A percentile compares a stretch with the other conserved stretches of the same genome.
These are phyloP conservation scores for Pugionium cornutum DNA, from an alignment of 345 rosid genomes.

Conservation along the genomic window DNA sequence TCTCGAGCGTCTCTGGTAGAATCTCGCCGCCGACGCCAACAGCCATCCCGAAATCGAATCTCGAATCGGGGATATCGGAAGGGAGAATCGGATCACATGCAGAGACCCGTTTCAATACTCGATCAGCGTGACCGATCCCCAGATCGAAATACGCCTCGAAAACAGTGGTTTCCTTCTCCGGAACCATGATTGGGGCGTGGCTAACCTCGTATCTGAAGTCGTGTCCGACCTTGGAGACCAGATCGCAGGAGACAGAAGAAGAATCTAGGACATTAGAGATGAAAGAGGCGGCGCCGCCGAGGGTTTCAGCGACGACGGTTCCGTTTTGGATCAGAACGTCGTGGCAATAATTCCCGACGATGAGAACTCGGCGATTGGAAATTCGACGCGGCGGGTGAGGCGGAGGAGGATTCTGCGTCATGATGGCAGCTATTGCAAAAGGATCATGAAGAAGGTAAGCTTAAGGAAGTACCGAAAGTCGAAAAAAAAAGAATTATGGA, in stretches of 20 bases:
- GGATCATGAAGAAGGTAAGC: constrained; percentile 37
- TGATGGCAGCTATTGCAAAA: constrained; percentile 19
- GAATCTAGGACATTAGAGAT: constrained; percentile 63
- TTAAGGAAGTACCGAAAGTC: not conserved
- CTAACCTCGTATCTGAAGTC: constrained; percentile 63
- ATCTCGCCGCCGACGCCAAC: constrained; percentile 98
- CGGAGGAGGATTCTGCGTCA: constrained; percentile 34
- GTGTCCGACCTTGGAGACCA: constrained; percentile 69
- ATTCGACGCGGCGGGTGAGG: constrained; percentile 25
- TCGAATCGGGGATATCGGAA: constrained; percentile 60
- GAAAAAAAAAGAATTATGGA: constrained; percentile 6
- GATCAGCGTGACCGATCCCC: constrained; percentile 53
- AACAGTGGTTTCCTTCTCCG: constrained; percentile 58
- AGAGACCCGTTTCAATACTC: constrained; percentile 66
- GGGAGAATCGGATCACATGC: constrained; percentile 72
- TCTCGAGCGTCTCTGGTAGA: constrained; percentile 75
- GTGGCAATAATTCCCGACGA: constrained; percentile 93
- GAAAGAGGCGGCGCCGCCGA: constrained; percentile 97
- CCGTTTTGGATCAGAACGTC: constrained; percentile 70
- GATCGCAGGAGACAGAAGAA: constrained; percentile 52
- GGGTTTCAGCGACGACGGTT: constrained; percentile 65
- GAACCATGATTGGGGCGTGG: constrained; percentile 48
- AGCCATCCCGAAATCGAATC: constrained; percentile 81
- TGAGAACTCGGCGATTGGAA: constrained; percentile 51
- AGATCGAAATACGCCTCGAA: constrained; percentile 80